These are phyloP conservation scores for Corchorus olitorius DNA, from an alignment of 345 rosid species.

Conservation along the genomic window DNA sequence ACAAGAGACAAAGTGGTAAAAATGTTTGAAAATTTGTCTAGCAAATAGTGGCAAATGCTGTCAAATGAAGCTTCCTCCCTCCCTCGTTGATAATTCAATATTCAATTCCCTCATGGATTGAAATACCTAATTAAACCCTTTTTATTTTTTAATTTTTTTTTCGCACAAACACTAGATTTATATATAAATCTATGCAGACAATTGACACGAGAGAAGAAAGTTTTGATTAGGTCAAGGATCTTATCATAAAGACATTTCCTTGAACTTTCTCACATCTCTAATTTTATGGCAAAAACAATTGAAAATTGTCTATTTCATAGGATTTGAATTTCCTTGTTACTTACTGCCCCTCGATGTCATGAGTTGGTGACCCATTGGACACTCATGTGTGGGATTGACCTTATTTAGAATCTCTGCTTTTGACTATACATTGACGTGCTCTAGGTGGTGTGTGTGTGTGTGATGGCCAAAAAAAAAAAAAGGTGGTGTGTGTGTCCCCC, in stretches of 20 bases:
- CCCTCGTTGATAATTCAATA: not conserved
- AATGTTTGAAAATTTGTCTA: not conserved
- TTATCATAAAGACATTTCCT: slow-evolving; percentile 21
- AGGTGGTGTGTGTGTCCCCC: too few species aligned
- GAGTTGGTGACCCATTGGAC: slow-evolving; percentile 5
- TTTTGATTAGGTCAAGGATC: slow-evolving; percentile 11
- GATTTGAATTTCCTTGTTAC: not conserved
- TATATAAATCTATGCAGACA: not conserved
- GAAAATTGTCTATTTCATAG: not conserved
- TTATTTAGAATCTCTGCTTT: not conserved
- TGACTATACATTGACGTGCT: slow-evolving; percentile 1
- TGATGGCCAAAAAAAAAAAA: too few species aligned
- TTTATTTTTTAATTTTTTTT: too few species aligned
- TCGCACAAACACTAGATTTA: too few species aligned
- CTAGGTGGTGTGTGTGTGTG: too few species aligned
- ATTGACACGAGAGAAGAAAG: not conserved
- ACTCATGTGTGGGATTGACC: slow-evolving; percentile 2
- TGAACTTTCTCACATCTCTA: slow-evolving; percentile 27
- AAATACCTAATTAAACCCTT: not conserved
- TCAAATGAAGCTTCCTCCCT: slow-evolving; percentile 18
- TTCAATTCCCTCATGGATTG: not conserved
- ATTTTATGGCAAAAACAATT: not conserved
- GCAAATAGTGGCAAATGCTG: not conserved
- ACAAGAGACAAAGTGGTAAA: not conserved
- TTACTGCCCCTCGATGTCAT: not conserved